Evolutionary conservation across 441 rosid genomes (phyloP), one percentile per base, ranked within the genome.

Genomic region (Mallotus repandus): DNA sequence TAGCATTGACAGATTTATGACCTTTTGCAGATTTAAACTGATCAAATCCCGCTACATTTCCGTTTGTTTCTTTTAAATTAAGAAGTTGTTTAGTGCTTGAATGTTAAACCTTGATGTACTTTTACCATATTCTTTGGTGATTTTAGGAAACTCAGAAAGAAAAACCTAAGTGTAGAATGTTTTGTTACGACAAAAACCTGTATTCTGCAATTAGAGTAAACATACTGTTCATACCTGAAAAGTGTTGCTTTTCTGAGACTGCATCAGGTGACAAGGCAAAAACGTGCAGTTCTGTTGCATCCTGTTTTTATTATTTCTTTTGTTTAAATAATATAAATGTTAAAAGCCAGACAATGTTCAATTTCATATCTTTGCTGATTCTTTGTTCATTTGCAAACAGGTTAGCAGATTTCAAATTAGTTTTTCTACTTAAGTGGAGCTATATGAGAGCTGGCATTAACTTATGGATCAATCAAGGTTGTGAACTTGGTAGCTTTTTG

Each of bases 391-490:
- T 29, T 63, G 57, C 75, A 13, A 75, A 35, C 78, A 75, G 85
- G 72, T 65, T 4, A 56, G 71, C 79, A 50, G 63, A 69, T 65
- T 18, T 7, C 61, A 56, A 58, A 66, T 12, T 61, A 78, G 66
- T 18, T 61, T 71, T 72, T 78, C 49, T 48, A 69, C 66, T 35
- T 16, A 50, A 18, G 9, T 25, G 72, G 65, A 64, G 74, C 79
- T 18, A 13, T 50, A 71, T 45, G 59, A 19, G 21, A 29, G 56
- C 16, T 46, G 65, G 63, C 54, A 49, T 74, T 63, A 52, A 77
- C 75, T 72, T 12, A 48, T 68, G 50, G 76, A 38, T 65, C 64
- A 41, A 68, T 71, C 78, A 74, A 72, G 82, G 78, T 69, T 81
- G 75, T 66, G 70, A 62, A 74, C 45, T 71, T 61, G 50, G 53